Conservation (phyloP, 108 stramenopile genomes). For the Epithemia pelagica region DNA sequence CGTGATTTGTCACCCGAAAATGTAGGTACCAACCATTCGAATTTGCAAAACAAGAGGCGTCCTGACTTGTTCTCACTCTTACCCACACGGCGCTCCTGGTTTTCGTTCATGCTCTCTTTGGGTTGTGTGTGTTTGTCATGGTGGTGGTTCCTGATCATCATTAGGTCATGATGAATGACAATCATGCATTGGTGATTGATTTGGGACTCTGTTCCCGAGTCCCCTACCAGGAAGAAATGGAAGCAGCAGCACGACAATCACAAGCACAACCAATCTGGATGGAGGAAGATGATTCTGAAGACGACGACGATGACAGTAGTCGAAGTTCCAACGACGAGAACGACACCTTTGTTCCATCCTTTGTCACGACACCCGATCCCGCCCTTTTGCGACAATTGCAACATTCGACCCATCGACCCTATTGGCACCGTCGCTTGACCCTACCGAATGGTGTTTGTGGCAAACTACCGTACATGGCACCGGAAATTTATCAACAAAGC, state of each 20-base stretch:
- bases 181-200: constrained; percentile 47
- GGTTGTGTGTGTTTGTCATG: too few relatives aligned
- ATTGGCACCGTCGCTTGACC: constrained; percentile 43
- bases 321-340: too few relatives aligned
- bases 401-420: constrained; percentile 24
- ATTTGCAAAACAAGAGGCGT: too few relatives aligned
- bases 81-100: too few relatives aligned
- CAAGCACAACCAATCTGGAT: not conserved
- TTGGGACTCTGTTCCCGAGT: constrained; percentile 66
- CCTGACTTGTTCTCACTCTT: too few relatives aligned
- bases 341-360: too few relatives aligned
- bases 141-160: too few relatives aligned
- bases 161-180: constrained; percentile 25
- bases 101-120: too few relatives aligned
- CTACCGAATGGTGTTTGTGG: constrained; percentile 51
- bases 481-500: constrained; percentile 40
- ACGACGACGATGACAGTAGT: too few relatives aligned
- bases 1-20: constrained; percentile 76
- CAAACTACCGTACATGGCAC: constrained; percentile 79
- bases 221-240: constrained; percentile 36
- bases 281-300: not conserved
- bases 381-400: too few relatives aligned
- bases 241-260: constrained; percentile 8
- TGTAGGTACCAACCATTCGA: too few relatives aligned
- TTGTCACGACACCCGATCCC: too few relatives aligned